These are phyloP conservation scores for Volvox reticuliferus DNA, from an alignment of 139 green algal species.

Conservation along the genomic window DNA sequence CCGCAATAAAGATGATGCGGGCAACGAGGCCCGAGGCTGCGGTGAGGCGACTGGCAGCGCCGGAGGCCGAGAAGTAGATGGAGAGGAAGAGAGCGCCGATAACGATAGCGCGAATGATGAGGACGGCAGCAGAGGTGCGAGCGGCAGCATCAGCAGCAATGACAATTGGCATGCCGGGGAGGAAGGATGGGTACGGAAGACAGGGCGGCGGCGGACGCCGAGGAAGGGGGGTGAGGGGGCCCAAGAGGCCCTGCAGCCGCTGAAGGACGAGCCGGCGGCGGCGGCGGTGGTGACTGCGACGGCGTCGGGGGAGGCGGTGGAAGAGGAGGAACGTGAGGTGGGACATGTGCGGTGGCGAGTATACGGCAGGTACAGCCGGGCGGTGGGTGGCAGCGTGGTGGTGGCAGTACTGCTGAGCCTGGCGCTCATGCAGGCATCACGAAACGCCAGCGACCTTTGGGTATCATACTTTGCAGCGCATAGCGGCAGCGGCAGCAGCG, in stretches of 20 bases:
- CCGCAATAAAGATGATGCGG: no score
- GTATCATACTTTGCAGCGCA: conserved; percentile 77
- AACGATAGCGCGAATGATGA: no score
- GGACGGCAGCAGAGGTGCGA: not conserved
- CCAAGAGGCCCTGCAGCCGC: not conserved
- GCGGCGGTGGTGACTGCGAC: not conserved
- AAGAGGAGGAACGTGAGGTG: conserved; percentile 54
- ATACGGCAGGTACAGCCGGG: conserved; percentile 67
- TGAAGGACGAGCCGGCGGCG: not conserved
- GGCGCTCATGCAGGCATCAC: conserved; percentile 83
- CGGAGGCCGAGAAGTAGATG: no score
- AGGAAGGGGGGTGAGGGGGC: not conserved
- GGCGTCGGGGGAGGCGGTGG: conserved; percentile 47
- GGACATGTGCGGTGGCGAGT: conserved; percentile 72
- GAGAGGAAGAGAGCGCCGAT: no score
- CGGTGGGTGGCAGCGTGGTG: conserved; percentile 62
- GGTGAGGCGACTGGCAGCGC: no score
- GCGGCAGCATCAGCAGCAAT: not conserved
- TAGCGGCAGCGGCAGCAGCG: not conserved
- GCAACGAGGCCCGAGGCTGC: no score
- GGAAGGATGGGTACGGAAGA: not conserved
- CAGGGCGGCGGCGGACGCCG: not conserved
- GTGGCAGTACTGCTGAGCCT: conserved; percentile 68
- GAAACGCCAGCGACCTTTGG: conserved; percentile 85
- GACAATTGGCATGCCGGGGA: not conserved